Evolutionary conservation across 2,329 filamentous ascomycete genomes (phyloP), one percentile per base, ranked within the genome.

Genomic region (Sporothrix curviconia): DNA sequence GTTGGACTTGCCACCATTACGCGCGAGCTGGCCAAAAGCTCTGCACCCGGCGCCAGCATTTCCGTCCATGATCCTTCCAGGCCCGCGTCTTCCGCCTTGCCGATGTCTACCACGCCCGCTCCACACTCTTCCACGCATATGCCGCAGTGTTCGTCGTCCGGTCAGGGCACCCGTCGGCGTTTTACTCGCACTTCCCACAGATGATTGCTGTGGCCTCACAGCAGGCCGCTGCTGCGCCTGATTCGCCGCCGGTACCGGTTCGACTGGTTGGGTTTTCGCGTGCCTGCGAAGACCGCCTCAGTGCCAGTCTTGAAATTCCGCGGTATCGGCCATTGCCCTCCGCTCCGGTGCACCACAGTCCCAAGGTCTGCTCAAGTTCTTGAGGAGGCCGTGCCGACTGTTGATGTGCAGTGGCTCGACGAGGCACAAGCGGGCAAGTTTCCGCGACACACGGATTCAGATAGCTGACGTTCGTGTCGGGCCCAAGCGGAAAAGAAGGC

Each of bases 1-100:
- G 72, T 88, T 49, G 87, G 88, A 3, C 72, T 90, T 44, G 81
- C 84, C 63, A 77, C 73, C 58, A 83, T 89, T 58, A 85, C 82
- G 5, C 78, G 82, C 17, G 75, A 74, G 50, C 75, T 91, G 2
- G 78, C 85, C 60, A 22, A 28, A n/a, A 15, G 19, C 22, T 15
- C 36, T 22, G 14, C 17, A 8, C 32, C 39, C 22, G 40, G 30
- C 15, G 22, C 28, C 39, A 22, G 19, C 24, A 17, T 7, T 12
- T 15, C 34, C 53, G 7, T 32, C 7, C n/a, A 6, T 3, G 19
- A n/a, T 17, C 24, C n/a, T 8, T 19, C 51, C 32, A 12, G 36
- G 19, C 12, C n/a, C 9, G n/a, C 44, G 3, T 22, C 40, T 7
- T 19, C 39, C 7, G 22, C 12, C 28, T 15, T 19, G n/a, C n/a